These are phyloP conservation scores for Isabelozyma gotoi DNA, from an alignment of 805 yeast genomes.

Conservation along the genomic window DNA sequence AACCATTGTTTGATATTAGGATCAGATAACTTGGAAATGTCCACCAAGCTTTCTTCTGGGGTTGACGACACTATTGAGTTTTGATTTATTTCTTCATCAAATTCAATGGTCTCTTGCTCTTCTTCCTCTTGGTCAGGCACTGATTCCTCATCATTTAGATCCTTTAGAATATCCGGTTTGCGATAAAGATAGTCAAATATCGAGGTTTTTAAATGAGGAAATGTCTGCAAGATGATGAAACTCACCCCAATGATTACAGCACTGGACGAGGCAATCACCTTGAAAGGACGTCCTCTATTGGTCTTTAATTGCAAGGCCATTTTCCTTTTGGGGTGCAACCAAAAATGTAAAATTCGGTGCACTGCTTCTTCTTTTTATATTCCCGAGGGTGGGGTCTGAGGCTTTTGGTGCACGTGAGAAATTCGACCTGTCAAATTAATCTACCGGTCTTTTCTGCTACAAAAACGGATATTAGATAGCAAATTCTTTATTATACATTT, in stretches of 20 bases:
- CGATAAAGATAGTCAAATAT: conserved; percentile 21
- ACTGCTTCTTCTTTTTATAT: background rate
- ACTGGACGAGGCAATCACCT: conserved; percentile 30
- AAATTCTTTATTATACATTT: conserved; percentile 11
- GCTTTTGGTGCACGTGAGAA: conserved; percentile 1
- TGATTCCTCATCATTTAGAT: background rate
- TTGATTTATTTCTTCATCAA: conserved; percentile 18
- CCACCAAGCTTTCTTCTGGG: conserved; percentile 19
- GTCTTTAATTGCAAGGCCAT: conserved; percentile 16
- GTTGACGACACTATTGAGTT: conserved; percentile 1
- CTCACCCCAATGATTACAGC: conserved; percentile 45
- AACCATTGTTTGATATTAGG: conserved; percentile 36
- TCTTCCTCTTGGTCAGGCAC: conserved; percentile 2
- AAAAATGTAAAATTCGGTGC: background rate
- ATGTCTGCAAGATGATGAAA: conserved; percentile 43
- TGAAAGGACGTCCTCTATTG: conserved; percentile 9
- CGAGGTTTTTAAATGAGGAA: conserved; percentile 46
- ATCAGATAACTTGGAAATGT: conserved; percentile 34
- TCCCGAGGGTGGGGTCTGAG: background rate
- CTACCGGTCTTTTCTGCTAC: background rate
- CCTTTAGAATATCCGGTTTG: background rate
- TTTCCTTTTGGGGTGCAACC: background rate
- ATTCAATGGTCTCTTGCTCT: conserved; percentile 13
- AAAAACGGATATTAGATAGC: background rate
- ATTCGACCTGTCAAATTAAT: background rate